These are phyloP conservation scores for Monosporascus sp. DNA, from an alignment of 2,329 filamentous ascomycete genomes.

Conservation along the genomic window DNA sequence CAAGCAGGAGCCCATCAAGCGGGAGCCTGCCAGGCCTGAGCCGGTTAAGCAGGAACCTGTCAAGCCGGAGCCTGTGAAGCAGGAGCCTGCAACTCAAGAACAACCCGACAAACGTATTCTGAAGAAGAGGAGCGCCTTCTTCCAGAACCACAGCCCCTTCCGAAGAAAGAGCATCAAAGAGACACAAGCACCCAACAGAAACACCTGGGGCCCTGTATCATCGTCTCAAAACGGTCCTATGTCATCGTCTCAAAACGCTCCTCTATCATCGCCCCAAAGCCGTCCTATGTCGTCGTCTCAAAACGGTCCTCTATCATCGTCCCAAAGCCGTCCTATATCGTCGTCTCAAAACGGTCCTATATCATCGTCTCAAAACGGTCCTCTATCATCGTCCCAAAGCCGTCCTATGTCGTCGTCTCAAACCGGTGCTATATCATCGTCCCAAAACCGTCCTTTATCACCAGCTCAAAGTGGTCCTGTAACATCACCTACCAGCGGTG, in stretches of 20 bases:
- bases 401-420: neutral
- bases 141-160: constrained; percentile 90
- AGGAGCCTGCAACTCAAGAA: constrained; percentile 31
- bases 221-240: constrained; percentile 3
- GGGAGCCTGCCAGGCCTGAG: constrained; percentile 38
- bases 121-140: constrained; percentile 77
- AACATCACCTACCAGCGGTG: constrained; percentile 1
- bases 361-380: constrained; percentile 6
- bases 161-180: constrained; percentile 86
- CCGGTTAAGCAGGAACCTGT: constrained; percentile 56
- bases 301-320: constrained; percentile 11
- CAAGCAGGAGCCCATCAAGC: constrained; percentile 60
- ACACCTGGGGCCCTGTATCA: constrained; percentile 49
- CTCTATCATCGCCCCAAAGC: constrained; percentile 1
- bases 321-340: neutral
- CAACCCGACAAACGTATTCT: constrained; percentile 61
- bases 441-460: neutral
- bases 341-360: constrained; percentile 25
- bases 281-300: neutral
- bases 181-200: constrained; percentile 42
- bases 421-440: constrained; percentile 12
- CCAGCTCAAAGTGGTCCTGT: constrained; percentile 10
- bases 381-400: constrained; percentile 1
- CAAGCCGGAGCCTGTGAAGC: constrained; percentile 52
- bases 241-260: constrained; percentile 8